Percentiles rank a stretch among this genome's conserved stretches.
Evolutionary conservation across 495 filamentous ascomycete genomes (phyloP).

Genomic region (Aspergillus carlsbadensis): DNA sequence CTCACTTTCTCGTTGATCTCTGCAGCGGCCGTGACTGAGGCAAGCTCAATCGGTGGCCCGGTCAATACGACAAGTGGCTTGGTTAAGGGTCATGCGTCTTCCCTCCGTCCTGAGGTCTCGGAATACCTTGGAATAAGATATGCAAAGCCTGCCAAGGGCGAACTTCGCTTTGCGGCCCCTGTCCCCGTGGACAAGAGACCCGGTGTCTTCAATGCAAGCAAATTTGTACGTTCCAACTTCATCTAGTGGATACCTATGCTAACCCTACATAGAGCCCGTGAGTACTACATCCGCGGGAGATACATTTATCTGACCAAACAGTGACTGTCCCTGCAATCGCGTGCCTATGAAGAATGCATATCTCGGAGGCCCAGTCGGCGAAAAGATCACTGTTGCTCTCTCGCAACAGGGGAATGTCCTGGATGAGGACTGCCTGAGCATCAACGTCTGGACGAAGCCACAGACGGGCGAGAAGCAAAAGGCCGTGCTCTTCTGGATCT

Average conservation of each 20-base stretch:
- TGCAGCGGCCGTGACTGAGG: not conserved
- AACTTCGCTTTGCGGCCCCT: slow-evolving; percentile 29
- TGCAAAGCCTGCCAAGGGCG: slow-evolving; percentile 30
- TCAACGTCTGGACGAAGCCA: slow-evolving; percentile 39
- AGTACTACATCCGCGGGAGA: too few relatives aligned
- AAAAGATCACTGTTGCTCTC: slow-evolving; percentile 13
- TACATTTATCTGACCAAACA: too few relatives aligned
- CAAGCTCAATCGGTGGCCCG: not conserved
- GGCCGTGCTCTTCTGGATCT: slow-evolving; percentile 33
- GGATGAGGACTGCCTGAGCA: slow-evolving; percentile 36
- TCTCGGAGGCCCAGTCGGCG: slow-evolving; percentile 14
- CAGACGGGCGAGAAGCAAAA: slow-evolving; percentile 27
- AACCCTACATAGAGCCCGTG: too few relatives aligned
- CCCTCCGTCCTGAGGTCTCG: slow-evolving; percentile 33
- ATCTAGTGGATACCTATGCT: not conserved
- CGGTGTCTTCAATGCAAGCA: slow-evolving; percentile 21
- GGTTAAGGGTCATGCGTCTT: slow-evolving; percentile 43
- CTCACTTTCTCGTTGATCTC: not conserved
- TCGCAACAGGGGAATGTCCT: slow-evolving; percentile 17
- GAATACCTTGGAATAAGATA: slow-evolving; percentile 50
- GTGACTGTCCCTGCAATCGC: slow-evolving; percentile 8
- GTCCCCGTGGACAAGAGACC: slow-evolving; percentile 11
- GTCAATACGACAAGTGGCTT: slow-evolving; percentile 33
- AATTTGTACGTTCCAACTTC: slow-evolving; percentile 16
- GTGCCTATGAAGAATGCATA: slow-evolving; percentile 18